phyloP scores from a whole-genome alignment of 2,329 filamentous ascomycete species.

The Hymenotorrendiella dingleyae region DNA sequence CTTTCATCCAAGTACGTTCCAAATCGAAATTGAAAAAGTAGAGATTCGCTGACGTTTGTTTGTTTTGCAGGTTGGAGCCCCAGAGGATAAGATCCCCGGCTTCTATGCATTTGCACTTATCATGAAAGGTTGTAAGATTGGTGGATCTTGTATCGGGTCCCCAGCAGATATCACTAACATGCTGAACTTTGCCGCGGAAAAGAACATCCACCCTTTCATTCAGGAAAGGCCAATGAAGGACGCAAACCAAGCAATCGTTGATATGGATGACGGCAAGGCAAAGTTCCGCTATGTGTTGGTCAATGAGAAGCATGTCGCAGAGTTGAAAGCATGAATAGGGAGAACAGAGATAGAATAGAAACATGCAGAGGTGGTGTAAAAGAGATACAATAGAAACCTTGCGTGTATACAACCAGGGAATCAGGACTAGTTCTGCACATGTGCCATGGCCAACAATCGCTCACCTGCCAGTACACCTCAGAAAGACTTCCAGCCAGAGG shows the following conservation, averaged over 20 bases:
- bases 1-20: conserved; percentile 47
- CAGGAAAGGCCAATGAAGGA: conserved; percentile 50
- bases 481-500: too few species aligned
- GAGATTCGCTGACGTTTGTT: background rate
- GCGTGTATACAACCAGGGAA: too few species aligned
- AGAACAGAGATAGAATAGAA: background rate
- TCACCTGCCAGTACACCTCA: too few species aligned
- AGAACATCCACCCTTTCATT: conserved; percentile 53
- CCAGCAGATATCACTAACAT: conserved; percentile 55
- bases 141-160: conserved; percentile 31
- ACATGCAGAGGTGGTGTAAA: too few species aligned
- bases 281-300: conserved; percentile 44
- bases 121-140: conserved; percentile 45
- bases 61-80: conserved; percentile 45
- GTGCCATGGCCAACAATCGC: too few species aligned
- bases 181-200: conserved; percentile 52
- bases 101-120: conserved; percentile 53
- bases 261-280: conserved; percentile 51
- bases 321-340: conserved; percentile 2
- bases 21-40: background rate
- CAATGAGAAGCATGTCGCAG: conserved; percentile 32
- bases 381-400: too few species aligned
- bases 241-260: conserved; percentile 50
- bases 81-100: conserved; percentile 51
- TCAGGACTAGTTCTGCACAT: background rate